Conservation (phyloP, 2,329 filamentous ascomycete genomes). For the Nothopassalora personata region DNA sequence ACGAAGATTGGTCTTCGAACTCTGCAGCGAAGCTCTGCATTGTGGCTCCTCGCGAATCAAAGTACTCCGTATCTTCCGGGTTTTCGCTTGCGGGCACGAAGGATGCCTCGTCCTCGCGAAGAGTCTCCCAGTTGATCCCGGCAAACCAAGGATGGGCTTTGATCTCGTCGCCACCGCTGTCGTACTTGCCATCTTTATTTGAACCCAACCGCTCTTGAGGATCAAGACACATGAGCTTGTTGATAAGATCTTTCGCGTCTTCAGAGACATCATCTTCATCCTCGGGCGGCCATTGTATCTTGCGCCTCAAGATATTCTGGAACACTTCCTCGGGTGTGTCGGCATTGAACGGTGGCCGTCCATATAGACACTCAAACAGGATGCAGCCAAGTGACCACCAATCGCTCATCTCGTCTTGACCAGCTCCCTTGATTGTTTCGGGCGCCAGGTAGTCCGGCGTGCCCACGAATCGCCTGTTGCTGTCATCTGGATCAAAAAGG, state of each 20-base stretch:
- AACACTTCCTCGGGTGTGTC: constrained; percentile 88
- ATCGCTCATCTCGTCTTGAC: constrained; percentile 96
- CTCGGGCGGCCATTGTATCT: constrained; percentile 87
- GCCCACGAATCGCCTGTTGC: constrained; percentile 85
- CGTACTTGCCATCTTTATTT: constrained; percentile 75
- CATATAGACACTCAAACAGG: constrained; percentile 91
- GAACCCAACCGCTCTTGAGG: constrained; percentile 76
- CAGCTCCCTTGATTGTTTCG: constrained; percentile 90
- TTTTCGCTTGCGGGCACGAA: constrained; percentile 92
- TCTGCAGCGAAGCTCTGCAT: constrained; percentile 90
- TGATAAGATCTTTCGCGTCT: constrained; percentile 91
- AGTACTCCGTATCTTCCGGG: constrained; percentile 96
- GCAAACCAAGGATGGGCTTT: constrained; percentile 83
- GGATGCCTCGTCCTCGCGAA: constrained; percentile 92
- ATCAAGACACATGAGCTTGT: constrained; percentile 80
- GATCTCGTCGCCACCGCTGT: constrained; percentile 85
- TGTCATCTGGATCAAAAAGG: constrained; percentile 91
- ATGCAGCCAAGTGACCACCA: constrained; percentile 99
- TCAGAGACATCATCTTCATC: constrained; percentile 68
- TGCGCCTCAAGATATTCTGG: constrained; percentile 86
- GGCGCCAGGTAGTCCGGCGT: constrained; percentile 96
- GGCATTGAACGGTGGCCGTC: constrained; percentile 89
- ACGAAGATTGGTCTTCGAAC: constrained; percentile 80
- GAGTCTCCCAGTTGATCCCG: constrained; percentile 79
- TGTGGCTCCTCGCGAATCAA: constrained; percentile 85